phyloP scores from a whole-genome alignment of 495 filamentous ascomycete species.

The Chaetomium cochliodes region DNA sequence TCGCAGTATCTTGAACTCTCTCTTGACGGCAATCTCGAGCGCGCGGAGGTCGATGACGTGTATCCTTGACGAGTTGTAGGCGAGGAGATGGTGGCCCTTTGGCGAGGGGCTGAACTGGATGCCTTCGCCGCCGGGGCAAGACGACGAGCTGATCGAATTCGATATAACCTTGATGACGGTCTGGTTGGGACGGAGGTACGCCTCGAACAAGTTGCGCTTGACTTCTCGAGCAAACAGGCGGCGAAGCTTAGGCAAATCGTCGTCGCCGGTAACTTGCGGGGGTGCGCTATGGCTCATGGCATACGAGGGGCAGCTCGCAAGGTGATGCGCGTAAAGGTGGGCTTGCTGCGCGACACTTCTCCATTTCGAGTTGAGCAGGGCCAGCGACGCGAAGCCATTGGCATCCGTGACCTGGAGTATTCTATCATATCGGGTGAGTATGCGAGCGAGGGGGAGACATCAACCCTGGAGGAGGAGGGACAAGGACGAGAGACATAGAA shows the following conservation, averaged over 20 bases:
- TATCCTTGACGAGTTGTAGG: slow-evolving; percentile 83
- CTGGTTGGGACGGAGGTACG: slow-evolving; percentile 66
- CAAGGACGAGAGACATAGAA: slow-evolving; percentile 6
- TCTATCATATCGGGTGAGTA: slow-evolving; percentile 44
- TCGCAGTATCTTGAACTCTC: slow-evolving; percentile 76
- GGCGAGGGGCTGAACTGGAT: slow-evolving; percentile 80
- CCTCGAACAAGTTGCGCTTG: slow-evolving; percentile 77
- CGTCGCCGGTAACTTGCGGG: slow-evolving; percentile 46
- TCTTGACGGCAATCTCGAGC: slow-evolving; percentile 58
- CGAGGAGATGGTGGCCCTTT: slow-evolving; percentile 68
- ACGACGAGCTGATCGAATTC: slow-evolving; percentile 77
- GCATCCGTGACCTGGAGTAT: slow-evolving; percentile 74
- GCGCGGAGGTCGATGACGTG: slow-evolving; percentile 68
- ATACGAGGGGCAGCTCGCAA: slow-evolving; percentile 69
- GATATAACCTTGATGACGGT: slow-evolving; percentile 78
- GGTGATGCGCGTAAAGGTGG: slow-evolving; percentile 72
- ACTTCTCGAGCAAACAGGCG: slow-evolving; percentile 66
- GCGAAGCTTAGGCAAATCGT: slow-evolving; percentile 60
- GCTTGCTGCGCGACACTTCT: slow-evolving; percentile 67
- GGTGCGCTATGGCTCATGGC: slow-evolving; percentile 50
- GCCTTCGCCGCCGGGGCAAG: slow-evolving; percentile 78
- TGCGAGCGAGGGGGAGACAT: slow-evolving; percentile 3
- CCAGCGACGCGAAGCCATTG: slow-evolving; percentile 76
- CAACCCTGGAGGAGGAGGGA: neutral
- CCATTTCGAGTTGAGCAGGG: slow-evolving; percentile 80